Conservation (phyloP, 805 yeast genomes). For the Candida silvicultrix region DNA sequence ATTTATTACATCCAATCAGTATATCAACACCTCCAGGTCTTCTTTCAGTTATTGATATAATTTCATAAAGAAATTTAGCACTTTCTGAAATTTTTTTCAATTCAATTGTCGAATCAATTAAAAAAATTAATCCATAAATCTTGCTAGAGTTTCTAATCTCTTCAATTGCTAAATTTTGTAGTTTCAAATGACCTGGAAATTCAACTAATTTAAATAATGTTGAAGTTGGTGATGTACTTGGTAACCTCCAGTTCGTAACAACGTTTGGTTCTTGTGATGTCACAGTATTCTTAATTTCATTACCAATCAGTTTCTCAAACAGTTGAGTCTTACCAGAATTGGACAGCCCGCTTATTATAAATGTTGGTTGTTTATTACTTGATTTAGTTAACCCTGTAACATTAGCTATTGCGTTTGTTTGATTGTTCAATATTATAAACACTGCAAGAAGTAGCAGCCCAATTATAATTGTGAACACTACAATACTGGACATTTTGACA, state of each 20-base stretch:
- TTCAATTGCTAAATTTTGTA: constrained; percentile 48
- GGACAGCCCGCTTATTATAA: constrained; percentile 59
- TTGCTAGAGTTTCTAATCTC: constrained; percentile 37
- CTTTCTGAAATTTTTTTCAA: constrained; percentile 42
- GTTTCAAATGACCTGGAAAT: constrained; percentile 84
- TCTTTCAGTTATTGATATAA: constrained; percentile 58
- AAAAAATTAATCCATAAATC: constrained; percentile 62
- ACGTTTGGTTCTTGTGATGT: constrained; percentile 45
- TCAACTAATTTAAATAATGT: constrained; percentile 55
- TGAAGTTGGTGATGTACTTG: constrained; percentile 28
- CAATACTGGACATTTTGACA: neutral
- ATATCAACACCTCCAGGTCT: constrained; percentile 66
- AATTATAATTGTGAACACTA: neutral
- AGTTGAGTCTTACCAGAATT: constrained; percentile 63
- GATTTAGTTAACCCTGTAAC: constrained; percentile 11
- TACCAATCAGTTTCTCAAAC: constrained; percentile 25
- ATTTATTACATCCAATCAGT: constrained; percentile 77
- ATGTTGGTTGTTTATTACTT: constrained; percentile 40
- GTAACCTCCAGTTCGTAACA: constrained; percentile 31
- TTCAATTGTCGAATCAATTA: constrained; percentile 70
- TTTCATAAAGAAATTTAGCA: constrained; percentile 51
- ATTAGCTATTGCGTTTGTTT: constrained; percentile 5
- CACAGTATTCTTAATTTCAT: constrained; percentile 30
- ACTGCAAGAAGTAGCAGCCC: constrained; percentile 2
- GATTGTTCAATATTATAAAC: constrained; percentile 10